Percentiles rank a stretch among this genome's conserved stretches.
Evolutionary conservation across 2,329 filamentous ascomycete genomes (phyloP).

Genomic region (Westerdykella sp.): DNA sequence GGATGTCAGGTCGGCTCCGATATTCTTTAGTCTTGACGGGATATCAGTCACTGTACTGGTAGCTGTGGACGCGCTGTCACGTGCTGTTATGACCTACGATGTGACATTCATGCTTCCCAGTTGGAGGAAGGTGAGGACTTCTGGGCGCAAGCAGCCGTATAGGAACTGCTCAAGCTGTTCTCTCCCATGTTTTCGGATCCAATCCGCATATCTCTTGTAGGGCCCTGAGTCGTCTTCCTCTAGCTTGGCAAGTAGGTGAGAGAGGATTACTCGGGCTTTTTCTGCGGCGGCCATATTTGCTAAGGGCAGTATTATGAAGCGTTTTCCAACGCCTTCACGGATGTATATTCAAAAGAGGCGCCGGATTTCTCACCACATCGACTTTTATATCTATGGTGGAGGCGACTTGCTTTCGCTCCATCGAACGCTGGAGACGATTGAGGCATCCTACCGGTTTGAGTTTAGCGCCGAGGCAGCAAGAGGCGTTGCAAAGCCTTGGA

Average conservation of each 20-base stretch:
- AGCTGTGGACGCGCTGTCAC: neutral
- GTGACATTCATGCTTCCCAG: constrained; percentile 16
- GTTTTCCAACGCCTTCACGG: too few relatives aligned
- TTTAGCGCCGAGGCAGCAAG: constrained; percentile 7
- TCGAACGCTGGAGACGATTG: neutral
- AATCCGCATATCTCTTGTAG: constrained; percentile 15
- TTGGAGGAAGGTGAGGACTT: constrained; percentile 17
- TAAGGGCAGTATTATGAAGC: too few relatives aligned
- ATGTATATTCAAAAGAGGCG: too few relatives aligned
- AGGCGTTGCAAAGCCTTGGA: neutral
- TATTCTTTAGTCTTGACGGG: constrained; percentile 10
- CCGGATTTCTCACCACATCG: too few relatives aligned
- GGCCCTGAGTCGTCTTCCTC: constrained; percentile 12
- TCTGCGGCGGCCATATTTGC: neutral
- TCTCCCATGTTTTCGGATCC: constrained; percentile 14
- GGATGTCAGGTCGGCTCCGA: constrained; percentile 20
- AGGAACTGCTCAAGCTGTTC: constrained; percentile 13
- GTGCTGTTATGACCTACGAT: constrained; percentile 3
- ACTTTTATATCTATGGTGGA: too few relatives aligned
- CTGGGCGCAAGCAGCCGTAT: constrained; percentile 15
- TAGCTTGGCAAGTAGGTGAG: constrained; percentile 14
- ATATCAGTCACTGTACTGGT: neutral
- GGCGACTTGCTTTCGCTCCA: too few relatives aligned
- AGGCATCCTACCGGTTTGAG: constrained; percentile 4
- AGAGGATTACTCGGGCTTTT: constrained; percentile 21